phyloP scores from a whole-genome alignment of 1,284 basidiomycete genomes.

The Amylostereum areolatum region DNA sequence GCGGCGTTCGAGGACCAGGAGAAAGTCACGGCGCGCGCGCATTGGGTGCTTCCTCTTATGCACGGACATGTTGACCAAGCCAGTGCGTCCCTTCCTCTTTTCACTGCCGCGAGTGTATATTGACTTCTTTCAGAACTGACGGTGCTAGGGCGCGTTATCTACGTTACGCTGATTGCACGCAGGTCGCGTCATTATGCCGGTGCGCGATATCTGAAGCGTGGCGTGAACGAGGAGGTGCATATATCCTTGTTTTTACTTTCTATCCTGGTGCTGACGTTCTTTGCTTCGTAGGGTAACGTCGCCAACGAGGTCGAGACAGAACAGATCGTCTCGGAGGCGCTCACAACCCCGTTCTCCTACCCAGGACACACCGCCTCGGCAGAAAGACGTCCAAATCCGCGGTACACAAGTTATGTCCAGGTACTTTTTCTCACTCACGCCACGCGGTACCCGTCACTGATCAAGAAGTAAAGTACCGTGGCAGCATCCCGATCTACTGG shows the following conservation, averaged over 20 bases:
- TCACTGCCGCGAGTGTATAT: background rate
- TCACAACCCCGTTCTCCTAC: conserved; percentile 88
- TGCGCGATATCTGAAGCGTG: conserved; percentile 91
- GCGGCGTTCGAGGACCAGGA: conserved; percentile 45
- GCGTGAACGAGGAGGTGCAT: conserved; percentile 83
- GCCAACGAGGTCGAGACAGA: conserved; percentile 99
- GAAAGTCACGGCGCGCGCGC: conserved; percentile 46
- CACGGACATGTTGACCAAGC: conserved; percentile 99
- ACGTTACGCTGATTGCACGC: conserved; percentile 91
- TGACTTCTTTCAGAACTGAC: conserved; percentile 63
- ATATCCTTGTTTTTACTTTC: background rate
- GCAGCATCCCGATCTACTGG: conserved; percentile 96
- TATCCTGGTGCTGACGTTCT: background rate
- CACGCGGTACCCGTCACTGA: no score
- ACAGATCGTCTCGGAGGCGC: conserved; percentile 93
- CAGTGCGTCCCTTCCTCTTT: conserved; percentile 52
- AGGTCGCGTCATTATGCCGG: conserved; percentile 95
- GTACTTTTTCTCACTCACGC: conserved; percentile 27
- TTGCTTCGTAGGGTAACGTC: conserved; percentile 76
- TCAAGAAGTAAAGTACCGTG: conserved; percentile 62
- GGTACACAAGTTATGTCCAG: conserved; percentile 93
- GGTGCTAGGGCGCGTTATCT: conserved; percentile 86
- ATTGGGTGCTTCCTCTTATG: conserved; percentile 91
- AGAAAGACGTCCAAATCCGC: conserved; percentile 62
- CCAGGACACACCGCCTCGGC: conserved; percentile 33